A percentile compares a stretch with the other conserved stretches of the same genome.
phyloP scores from a whole-genome alignment of 129 eudicot species.

The Pulicaria dysenterica region DNA sequence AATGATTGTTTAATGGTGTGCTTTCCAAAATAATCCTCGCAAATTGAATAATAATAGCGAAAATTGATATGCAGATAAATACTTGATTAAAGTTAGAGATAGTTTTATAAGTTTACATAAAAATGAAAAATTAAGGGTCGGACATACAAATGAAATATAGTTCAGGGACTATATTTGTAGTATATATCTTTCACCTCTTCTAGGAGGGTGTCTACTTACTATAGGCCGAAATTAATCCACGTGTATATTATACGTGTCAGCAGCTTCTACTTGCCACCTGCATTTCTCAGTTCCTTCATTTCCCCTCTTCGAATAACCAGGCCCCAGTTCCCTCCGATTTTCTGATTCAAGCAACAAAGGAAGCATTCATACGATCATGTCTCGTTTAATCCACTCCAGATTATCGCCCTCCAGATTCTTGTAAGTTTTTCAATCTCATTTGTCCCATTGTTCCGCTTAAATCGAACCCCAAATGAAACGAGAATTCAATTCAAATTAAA shows the following conservation, averaged over 20 bases:
- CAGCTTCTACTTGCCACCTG: constrained; percentile 15
- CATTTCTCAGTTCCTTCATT: constrained; percentile 23
- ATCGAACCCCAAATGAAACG: constrained; percentile 9
- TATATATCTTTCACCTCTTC: neutral
- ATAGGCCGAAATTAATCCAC: constrained; percentile 35
- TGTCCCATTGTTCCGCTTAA: neutral
- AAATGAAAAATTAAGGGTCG: neutral
- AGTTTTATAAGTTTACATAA: no score
- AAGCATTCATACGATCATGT: constrained; percentile 37
- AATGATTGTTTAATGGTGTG: no score
- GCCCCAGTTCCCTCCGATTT: constrained; percentile 10
- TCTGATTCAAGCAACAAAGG: constrained; percentile 17
- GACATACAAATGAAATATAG: neutral
- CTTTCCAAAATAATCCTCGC: no score
- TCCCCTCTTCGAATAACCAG: constrained; percentile 3
- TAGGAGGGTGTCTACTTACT: constrained; percentile 16
- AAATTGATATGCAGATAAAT: no score
- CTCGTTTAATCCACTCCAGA: constrained; percentile 52
- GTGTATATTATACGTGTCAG: constrained; percentile 31
- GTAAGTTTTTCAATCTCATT: constrained; percentile 35
- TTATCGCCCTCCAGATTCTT: constrained; percentile 35
- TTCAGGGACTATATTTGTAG: constrained; percentile 16
- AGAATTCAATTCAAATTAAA: neutral
- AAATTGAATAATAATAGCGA: no score
- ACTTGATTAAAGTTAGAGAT: no score